These are phyloP conservation scores for Miamiensis avidus DNA, from an alignment of 169 alveolate genomes.

Conservation along the genomic window DNA sequence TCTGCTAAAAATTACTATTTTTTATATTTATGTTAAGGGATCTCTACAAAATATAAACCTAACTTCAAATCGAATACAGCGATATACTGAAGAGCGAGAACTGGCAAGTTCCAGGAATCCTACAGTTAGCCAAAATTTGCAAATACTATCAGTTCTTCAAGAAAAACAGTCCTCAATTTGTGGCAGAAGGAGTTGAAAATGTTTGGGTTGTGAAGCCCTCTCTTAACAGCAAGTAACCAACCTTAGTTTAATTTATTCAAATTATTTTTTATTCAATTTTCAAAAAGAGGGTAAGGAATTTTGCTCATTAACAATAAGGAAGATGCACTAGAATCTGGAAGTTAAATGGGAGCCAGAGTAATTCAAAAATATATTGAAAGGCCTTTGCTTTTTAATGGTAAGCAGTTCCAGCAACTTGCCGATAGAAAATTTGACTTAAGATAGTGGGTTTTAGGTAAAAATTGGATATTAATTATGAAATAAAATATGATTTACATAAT, in stretches of 20 bases:
- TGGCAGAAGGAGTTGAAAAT: conserved; percentile 62
- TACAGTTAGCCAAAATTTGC: conserved; percentile 24
- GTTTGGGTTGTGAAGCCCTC: conserved; percentile 82
- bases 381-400: conserved; percentile 48
- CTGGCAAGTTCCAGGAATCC: conserved; percentile 13
- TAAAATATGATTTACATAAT: no score
- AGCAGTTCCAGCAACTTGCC: conserved; percentile 1
- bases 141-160: conserved; percentile 22
- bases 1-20: not conserved
- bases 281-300: conserved; percentile 82
- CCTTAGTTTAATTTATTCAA: no score
- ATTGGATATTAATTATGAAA: not conserved
- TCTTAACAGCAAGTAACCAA: conserved; percentile 18
- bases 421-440: conserved; percentile 71
- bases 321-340: conserved; percentile 58
- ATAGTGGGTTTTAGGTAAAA: conserved; percentile 58
- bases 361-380: conserved; percentile 76
- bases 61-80: not conserved
- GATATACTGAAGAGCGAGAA: not conserved
- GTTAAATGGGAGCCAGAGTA: conserved; percentile 53
- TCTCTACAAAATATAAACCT: not conserved
- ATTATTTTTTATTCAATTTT: no score
- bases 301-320: conserved; percentile 52
- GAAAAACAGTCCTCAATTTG: conserved; percentile 30
- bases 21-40: no score